Conservation (phyloP, 108 stramenopile species). For the Skeletonema potamos region DNA sequence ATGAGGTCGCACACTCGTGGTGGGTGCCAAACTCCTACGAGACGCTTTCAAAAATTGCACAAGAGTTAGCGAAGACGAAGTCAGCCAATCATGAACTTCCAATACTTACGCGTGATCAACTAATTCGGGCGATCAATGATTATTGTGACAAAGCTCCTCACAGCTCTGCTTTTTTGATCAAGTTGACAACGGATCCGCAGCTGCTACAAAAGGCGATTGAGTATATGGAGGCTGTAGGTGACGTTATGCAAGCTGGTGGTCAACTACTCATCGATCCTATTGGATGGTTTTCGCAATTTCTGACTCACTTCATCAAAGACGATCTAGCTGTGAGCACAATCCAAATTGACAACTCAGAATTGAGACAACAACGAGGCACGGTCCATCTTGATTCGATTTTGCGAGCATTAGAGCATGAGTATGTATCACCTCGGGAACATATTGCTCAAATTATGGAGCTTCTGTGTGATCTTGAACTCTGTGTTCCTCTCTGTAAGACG, state of each 20-base stretch:
- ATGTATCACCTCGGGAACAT: conserved; percentile 8
- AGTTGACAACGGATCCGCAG: conserved; percentile 7
- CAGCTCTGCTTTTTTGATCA: conserved; percentile 2
- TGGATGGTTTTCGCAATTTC: conserved; percentile 12
- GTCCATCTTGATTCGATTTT: conserved; percentile 2
- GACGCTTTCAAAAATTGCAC: neutral
- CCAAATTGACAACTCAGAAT: conserved; percentile 7
- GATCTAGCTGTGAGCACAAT: conserved; percentile 6
- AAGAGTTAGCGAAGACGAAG: conserved; percentile 1
- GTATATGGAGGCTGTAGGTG: conserved; percentile 19
- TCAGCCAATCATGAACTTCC: conserved; percentile 12
- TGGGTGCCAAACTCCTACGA: conserved; percentile 8
- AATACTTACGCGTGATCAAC: conserved; percentile 8
- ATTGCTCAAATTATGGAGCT: conserved; percentile 14
- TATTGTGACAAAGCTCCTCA: neutral
- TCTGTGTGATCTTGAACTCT: conserved; percentile 2
- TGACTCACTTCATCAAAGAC: conserved; percentile 15
- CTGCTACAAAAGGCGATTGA: conserved; percentile 10
- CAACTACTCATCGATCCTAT: conserved; percentile 15
- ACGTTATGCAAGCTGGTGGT: conserved; percentile 19
- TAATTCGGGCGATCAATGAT: conserved; percentile 6
- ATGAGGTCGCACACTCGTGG: conserved; percentile 7
- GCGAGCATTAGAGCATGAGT: conserved; percentile 8
- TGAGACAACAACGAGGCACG: conserved; percentile 6
- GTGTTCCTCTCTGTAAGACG: neutral